Percentiles rank a stretch among this genome's conserved stretches.
These are phyloP conservation scores for Diaporthe australafricana DNA, from an alignment of 2,329 filamentous ascomycete species.

Conservation along the genomic window DNA sequence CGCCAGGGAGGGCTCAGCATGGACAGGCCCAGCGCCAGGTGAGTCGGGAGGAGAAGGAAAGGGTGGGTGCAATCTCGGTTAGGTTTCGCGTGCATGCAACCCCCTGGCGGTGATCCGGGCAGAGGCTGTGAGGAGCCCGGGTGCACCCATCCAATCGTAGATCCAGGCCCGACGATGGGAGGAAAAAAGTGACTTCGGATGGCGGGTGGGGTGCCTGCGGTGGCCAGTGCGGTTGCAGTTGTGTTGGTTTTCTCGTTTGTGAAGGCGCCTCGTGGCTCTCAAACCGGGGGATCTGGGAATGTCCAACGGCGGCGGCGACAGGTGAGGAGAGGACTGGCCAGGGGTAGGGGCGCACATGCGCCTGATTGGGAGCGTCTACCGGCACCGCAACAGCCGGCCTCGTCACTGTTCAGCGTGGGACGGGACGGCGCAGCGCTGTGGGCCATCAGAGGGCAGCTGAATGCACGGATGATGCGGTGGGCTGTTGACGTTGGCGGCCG, in stretches of 20 bases:
- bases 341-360: not conserved
- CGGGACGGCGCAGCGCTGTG: conserved; percentile 13
- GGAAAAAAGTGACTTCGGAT: not conserved
- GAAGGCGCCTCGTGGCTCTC: not conserved
- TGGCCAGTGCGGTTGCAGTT: conserved; percentile 6
- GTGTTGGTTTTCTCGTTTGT: too few relatives aligned
- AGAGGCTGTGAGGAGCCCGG: conserved; percentile 20
- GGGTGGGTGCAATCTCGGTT: conserved; percentile 25
- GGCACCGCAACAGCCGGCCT: not conserved
- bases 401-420: conserved; percentile 5
- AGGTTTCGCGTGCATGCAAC: conserved; percentile 24
- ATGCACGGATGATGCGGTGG: not conserved
- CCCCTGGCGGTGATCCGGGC: conserved; percentile 25
- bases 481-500: conserved; percentile 1
- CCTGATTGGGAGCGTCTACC: not conserved
- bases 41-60: not conserved
- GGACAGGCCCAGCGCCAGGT: conserved; percentile 3
- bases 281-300: not conserved
- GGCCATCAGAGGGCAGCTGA: not conserved
- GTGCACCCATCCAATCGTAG: conserved; percentile 18
- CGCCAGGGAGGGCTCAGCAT: not conserved
- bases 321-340: conserved; percentile 7
- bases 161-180: not conserved
- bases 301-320: not conserved
- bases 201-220: not conserved